Conservation (phyloP, 2,329 filamentous ascomycete species). For the Trichoderma citrinoviride region DNA sequence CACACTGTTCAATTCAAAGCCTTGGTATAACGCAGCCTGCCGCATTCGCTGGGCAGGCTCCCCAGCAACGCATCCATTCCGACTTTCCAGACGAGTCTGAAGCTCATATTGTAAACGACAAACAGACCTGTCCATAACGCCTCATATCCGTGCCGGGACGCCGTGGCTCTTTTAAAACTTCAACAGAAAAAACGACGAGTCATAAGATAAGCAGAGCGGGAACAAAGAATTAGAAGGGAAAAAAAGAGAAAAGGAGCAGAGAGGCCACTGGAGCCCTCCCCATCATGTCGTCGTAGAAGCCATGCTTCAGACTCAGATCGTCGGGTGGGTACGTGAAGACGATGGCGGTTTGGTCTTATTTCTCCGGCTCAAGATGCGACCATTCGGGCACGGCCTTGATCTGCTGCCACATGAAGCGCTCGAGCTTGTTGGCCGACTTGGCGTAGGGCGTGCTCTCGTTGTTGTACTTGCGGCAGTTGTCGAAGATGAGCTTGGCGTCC, state of each 20-base stretch:
- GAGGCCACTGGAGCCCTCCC: not conserved
- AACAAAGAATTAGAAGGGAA: not conserved
- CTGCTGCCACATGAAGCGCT: constrained; percentile 92
- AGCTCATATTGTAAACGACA: not conserved
- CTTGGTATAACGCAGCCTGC: not conserved
- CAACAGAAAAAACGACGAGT: too few relatives aligned
- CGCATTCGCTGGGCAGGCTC: not conserved
- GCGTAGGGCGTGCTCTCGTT: constrained; percentile 93
- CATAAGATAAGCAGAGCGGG: not conserved
- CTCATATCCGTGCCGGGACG: not conserved
- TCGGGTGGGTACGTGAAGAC: too few relatives aligned
- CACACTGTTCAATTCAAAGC: not conserved
- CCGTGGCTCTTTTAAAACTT: constrained; percentile 4
- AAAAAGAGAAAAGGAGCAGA: not conserved
- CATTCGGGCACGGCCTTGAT: constrained; percentile 92
- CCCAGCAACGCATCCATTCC: not conserved
- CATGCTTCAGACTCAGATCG: not conserved
- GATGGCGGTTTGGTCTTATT: constrained; percentile 32
- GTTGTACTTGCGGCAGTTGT: constrained; percentile 95
- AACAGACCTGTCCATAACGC: too few relatives aligned
- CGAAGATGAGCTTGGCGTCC: constrained; percentile 85
- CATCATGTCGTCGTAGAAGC: not conserved
- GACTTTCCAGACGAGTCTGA: not conserved
- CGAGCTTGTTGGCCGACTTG: constrained; percentile 90
- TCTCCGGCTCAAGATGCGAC: constrained; percentile 61